Base-by-base conservation (phyloP, 1,284 basidiomycete genomes). In the Wallemia mellicola region DNA sequence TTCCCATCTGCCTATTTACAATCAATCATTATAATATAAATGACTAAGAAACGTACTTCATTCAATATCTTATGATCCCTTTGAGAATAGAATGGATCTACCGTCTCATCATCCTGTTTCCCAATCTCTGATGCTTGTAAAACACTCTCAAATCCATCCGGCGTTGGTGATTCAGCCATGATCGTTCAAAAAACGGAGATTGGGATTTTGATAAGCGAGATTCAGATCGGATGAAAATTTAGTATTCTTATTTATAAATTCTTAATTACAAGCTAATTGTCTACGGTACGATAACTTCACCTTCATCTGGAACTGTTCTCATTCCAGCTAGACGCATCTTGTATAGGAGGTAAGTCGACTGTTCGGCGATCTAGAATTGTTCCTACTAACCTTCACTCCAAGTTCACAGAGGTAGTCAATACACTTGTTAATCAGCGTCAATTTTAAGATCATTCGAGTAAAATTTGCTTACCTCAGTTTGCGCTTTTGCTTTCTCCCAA, bases 401-500 rank as follows among this genome's bases (percentile, higher is more conserved):
- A 57, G 55, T n/a, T 88, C 85, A 64, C 87, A 85, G 14, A 87
- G 73, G 68, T 87, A 87, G 68, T 88, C 85, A 38, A 87, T 74
- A 68, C 85, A 88, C 78, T 83, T n/a, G n/a, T n/a, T n/a, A n/a
- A n/a, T n/a, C n/a, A n/a, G 60, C 14, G 48, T 55, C 22, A 55
- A 24, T 57, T 26, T 48, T 54, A 33, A 25, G 58, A 58, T 38
- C 28, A 22, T 59, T 25, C 38, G 27, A 24, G 59, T 17, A 17
- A 27, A 27, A 30, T 27, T 24, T 38, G 59, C 68, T 58, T 59
- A 77, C 79, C 73, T 86, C 83, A 1, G 83, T 79, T 66, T 87
- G 84, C 0, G 82, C 83, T 71, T 87, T 87, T n/a, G 85, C 84
- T 66, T 81, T 83, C 68, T 86, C 78, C 83, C 84, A 87, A 59